phyloP scores from a whole-genome alignment of 208 protist genomes.

The Acanthamoeba triangularis region DNA sequence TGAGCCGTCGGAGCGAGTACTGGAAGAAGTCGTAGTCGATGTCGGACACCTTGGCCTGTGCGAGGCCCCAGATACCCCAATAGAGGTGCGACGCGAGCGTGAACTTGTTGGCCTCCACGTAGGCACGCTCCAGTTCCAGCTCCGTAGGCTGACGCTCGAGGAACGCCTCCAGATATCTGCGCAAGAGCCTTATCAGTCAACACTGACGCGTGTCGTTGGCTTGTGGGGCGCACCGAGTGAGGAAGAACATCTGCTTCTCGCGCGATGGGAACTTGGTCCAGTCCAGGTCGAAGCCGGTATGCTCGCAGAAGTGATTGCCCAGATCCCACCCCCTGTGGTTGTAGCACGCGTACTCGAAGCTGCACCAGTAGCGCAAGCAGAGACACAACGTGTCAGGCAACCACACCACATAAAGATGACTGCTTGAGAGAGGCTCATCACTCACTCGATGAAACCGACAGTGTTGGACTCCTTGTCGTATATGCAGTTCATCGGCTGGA shows the following conservation, averaged over 20 bases:
- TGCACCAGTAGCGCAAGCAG: not conserved
- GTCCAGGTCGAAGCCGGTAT: slow-evolving; percentile 29
- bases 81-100: slow-evolving; percentile 51
- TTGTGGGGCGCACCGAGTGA: not conserved
- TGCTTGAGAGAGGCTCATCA: not conserved
- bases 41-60: slow-evolving; percentile 50
- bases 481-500: slow-evolving; percentile 51
- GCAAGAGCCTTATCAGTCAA: not conserved
- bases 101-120: slow-evolving; percentile 62
- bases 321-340: slow-evolving; percentile 73
- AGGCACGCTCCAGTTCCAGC: slow-evolving; percentile 7
- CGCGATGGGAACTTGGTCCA: slow-evolving; percentile 10
- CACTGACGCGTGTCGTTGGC: too few relatives aligned
- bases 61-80: slow-evolving; percentile 70
- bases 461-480: slow-evolving; percentile 13
- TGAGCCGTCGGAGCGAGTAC: slow-evolving; percentile 31
- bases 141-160: not conserved
- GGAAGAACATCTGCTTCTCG: slow-evolving; percentile 11
- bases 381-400: not conserved
- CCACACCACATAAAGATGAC: not conserved
- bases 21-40: slow-evolving; percentile 73
- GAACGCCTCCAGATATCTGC: not conserved
- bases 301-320: slow-evolving; percentile 76
- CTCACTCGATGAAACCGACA: slow-evolving; percentile 27
- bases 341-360: slow-evolving; percentile 74